Conservation (phyloP, 2,329 filamentous ascomycete genomes). For the Aspergillus fijiensis region DNA sequence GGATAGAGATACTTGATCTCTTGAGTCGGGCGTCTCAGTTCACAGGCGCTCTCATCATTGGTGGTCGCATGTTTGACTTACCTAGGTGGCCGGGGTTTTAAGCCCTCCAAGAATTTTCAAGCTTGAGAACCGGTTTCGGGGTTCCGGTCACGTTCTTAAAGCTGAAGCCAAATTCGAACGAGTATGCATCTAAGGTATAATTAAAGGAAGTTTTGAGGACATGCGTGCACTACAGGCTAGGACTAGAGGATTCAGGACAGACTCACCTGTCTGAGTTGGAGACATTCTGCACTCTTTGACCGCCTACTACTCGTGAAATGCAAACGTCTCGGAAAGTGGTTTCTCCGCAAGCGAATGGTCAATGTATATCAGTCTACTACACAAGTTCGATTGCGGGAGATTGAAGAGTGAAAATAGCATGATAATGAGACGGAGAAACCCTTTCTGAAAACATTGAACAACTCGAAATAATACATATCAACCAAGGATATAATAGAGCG, state of each 20-base stretch:
- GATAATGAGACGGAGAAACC: neutral
- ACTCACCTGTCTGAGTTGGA: slow-evolving; percentile 20
- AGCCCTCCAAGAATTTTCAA: neutral
- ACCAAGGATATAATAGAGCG: slow-evolving; percentile 11
- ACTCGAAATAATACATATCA: neutral
- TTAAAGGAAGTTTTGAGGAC: neutral
- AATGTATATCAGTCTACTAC: no score
- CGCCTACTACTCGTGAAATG: slow-evolving; percentile 25
- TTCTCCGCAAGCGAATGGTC: neutral
- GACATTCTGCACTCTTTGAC: slow-evolving; percentile 30
- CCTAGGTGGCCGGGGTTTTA: neutral
- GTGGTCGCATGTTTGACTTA: neutral
- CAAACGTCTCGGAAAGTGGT: neutral
- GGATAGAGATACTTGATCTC: neutral
- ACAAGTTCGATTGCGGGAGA: neutral
- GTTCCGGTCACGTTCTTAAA: neutral
- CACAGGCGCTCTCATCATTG: neutral
- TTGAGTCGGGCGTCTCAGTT: neutral
- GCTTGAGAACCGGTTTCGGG: neutral
- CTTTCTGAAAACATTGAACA: neutral
- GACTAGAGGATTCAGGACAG: slow-evolving; percentile 10
- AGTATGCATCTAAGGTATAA: neutral
- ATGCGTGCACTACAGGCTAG: slow-evolving; percentile 6
- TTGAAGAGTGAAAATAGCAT: neutral
- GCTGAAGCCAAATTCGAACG: slow-evolving; percentile 8